Base-by-base conservation (phyloP, 768 basidiomycete genomes). In the Trametes coccinea region DNA sequence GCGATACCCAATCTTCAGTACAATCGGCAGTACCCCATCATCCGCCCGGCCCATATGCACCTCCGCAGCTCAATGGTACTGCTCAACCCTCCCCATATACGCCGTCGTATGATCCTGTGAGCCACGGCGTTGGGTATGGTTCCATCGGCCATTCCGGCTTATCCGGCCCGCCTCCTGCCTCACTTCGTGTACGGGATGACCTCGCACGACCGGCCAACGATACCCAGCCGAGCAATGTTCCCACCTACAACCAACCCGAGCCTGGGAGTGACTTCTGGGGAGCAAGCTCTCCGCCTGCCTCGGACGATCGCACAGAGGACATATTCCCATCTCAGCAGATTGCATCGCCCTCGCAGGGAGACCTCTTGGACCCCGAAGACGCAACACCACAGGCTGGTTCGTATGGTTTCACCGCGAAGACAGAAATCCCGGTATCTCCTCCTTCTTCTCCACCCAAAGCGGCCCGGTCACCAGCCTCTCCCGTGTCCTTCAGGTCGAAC, bases 401-500 rank as follows among this genome's bases (percentile, higher is more conserved):
- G 7, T 31, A 30, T 14, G 51, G 30, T 5, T 45, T 53, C 10
- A 7, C 5, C 0, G 29, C 29, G 9, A 39, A 58, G n/a, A 10
- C 30, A 27, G 37, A 44, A 7, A n/a, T 46, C 0, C 51, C 52
- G 7, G 2, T 40, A 5, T n/a, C 45, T 14, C 46, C 52, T n/a
- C 51, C 61, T 3, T 41, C 40, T 5, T 62, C 61, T 7, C 56
- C 61, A 7, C 56, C 63, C 31, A 54, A 61, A 16, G 52, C 67
- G n/a, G 61, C 56, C 13, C 67, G 66, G 10, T 62, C 64, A 6
- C 52, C 59, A 16, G n/a, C 53, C n/a, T 52, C 51, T 31, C 47
- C 53, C 27, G 61, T 63, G 27, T 62, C 64, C 2, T 68, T 64
- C 62, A 49, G 61, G 61, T 61, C 59, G 47, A 48, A 54, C 61